Conservation (phyloP, 2,329 filamentous ascomycete species). For the Microdochium nivale region DNA sequence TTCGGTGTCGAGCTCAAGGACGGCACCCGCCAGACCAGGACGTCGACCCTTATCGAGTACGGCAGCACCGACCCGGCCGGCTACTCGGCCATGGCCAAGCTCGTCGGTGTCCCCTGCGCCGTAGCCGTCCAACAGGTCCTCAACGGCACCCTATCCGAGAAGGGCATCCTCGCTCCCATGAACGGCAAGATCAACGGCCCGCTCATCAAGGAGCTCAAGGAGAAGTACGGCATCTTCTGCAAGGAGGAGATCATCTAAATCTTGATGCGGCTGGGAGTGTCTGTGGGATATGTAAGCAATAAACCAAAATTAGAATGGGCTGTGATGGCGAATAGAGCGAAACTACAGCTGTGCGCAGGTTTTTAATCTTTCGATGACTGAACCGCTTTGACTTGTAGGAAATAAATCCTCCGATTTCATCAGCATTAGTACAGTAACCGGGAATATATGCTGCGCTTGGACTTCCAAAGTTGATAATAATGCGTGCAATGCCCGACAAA, state of each 20-base stretch:
- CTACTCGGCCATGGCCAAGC: slow-evolving; percentile 76
- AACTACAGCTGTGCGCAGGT: no score
- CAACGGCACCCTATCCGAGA: slow-evolving; percentile 62
- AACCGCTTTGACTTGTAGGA: no score
- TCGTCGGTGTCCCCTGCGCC: slow-evolving; percentile 62
- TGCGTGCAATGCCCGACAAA: no score
- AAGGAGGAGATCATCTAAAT: slow-evolving; percentile 8
- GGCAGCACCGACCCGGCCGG: slow-evolving; percentile 56
- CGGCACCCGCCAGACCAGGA: slow-evolving; percentile 67
- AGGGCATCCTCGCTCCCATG: slow-evolving; percentile 72
- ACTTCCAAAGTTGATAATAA: no score
- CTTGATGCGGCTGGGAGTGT: no score
- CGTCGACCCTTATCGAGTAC: slow-evolving; percentile 76
- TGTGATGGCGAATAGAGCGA: no score
- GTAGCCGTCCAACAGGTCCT: slow-evolving; percentile 72
- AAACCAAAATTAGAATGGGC: no score
- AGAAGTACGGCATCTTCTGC: slow-evolving; percentile 49
- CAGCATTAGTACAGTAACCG: no score
- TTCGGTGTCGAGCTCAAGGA: slow-evolving; percentile 80
- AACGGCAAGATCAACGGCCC: slow-evolving; percentile 57
- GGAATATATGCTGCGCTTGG: no score
- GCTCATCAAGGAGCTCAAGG: slow-evolving; percentile 51
- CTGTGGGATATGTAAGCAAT: no score
- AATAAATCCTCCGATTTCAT: no score
- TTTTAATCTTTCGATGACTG: no score